phyloP scores from a whole-genome alignment of 192 early-diverging fungal genomes.

The Coemansia sp. region DNA sequence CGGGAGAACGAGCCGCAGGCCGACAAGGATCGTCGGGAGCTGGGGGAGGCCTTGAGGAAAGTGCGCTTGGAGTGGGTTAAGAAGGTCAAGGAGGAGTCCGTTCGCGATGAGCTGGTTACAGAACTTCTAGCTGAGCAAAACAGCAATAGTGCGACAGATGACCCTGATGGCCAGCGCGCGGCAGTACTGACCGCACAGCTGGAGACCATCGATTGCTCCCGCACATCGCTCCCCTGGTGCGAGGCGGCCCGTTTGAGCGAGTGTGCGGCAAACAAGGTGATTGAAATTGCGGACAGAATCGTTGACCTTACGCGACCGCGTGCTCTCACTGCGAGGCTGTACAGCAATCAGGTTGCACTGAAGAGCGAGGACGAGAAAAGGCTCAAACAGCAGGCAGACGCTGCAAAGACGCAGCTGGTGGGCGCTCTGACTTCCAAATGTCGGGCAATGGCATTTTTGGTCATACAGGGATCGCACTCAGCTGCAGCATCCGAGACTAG shows the following conservation, averaged over 20 bases:
- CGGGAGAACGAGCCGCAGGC: slow-evolving; percentile 28
- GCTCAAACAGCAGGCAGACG: slow-evolving; percentile 71
- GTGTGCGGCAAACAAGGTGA: slow-evolving; percentile 8
- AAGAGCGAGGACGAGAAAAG: slow-evolving; percentile 57
- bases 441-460: slow-evolving; percentile 47
- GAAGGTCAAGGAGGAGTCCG: slow-evolving; percentile 66
- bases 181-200: slow-evolving; percentile 52
- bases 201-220: slow-evolving; percentile 47
- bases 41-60: slow-evolving; percentile 75
- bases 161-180: slow-evolving; percentile 48
- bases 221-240: slow-evolving; percentile 53
- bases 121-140: slow-evolving; percentile 53
- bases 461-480: slow-evolving; percentile 13
- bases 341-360: slow-evolving; percentile 50
- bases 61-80: slow-evolving; percentile 77
- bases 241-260: slow-evolving; percentile 29
- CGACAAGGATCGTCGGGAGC: slow-evolving; percentile 54
- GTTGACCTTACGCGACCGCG: slow-evolving; percentile 58
- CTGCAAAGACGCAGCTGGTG: slow-evolving; percentile 65
- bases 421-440: slow-evolving; percentile 62
- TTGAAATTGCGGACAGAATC: slow-evolving; percentile 59
- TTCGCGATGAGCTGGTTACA: slow-evolving; percentile 63
- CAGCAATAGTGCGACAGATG: slow-evolving; percentile 48
- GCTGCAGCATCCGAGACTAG: slow-evolving; percentile 22
- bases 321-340: slow-evolving; percentile 58